Base-by-base conservation (phyloP, 768 basidiomycete genomes). In the Mycena haematopus region DNA sequence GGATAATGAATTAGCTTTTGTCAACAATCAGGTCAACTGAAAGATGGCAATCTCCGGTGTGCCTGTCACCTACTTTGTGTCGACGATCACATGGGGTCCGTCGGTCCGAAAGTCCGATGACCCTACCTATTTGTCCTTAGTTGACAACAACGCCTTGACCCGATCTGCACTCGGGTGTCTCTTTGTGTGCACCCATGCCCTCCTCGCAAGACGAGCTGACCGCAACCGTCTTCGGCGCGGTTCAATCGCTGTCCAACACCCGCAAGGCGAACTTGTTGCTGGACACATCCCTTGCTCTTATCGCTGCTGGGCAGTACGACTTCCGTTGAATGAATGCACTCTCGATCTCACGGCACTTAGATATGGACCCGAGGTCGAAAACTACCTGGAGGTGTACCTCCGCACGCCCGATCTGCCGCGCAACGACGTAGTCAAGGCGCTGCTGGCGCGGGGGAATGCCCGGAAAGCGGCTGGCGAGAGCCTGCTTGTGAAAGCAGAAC, bases 341-440 rank as follows among this genome's bases (percentile, higher is more conserved):
- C 49, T 60, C 31, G 25, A 11, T 31, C 58, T 61, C 44, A 62
- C 24, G 9, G 52, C 50, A 56, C 21, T 31, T 63, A 90, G 88
- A 68, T 89, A 87, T 76, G 86, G 86, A 17, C 75, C 78, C 42
- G 82, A 87, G 29, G 87, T 89, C 27, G 88, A 88, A 71, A 83
- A 80, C 50, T 89, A 87, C 68, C 68, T 89, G 25, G 87, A 90
- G 17, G 85, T 89, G 19, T 89, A 87, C 68, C 71, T 90, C 49
- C 77, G 80, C 58, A 88, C 87, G 17, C 87, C 88, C 0, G 81
- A 84, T 51, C 71, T 90, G 17, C 73, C 83, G 24, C 79, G 76
- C 51, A 75, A 77, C 47, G 82, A 87, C 62, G 69, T 85, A 2
- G 80, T 82, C 5, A 80, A 75, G 58, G 88, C 88, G 1, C 72